These are phyloP conservation scores for Verticillium zaregamsianum DNA, from an alignment of 2,329 filamentous ascomycete genomes.

Conservation along the genomic window DNA sequence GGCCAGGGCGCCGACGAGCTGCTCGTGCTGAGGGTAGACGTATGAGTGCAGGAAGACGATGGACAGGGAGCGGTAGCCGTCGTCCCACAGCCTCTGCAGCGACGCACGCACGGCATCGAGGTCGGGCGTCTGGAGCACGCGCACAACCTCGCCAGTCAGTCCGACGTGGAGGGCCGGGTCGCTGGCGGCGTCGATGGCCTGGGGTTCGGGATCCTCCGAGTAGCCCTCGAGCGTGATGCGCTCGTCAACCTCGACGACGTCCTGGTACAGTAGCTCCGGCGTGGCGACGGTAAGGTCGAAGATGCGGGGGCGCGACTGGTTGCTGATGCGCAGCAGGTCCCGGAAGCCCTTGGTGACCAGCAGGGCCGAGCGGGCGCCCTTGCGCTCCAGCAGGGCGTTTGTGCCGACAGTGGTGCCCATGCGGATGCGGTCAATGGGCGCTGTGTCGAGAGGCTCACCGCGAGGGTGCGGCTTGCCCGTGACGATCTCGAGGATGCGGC, in stretches of 20 bases:
- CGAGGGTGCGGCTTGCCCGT: slow-evolving; percentile 26
- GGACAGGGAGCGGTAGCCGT: slow-evolving; percentile 50
- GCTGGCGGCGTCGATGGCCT: slow-evolving; percentile 34
- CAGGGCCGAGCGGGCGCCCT: slow-evolving; percentile 67
- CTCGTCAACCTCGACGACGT: slow-evolving; percentile 70
- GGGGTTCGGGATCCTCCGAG: slow-evolving; percentile 60
- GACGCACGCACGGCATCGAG: slow-evolving; percentile 48
- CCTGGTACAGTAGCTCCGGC: slow-evolving; percentile 65
- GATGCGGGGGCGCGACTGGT: slow-evolving; percentile 68
- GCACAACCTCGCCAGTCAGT: slow-evolving; percentile 63
- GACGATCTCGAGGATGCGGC: slow-evolving; percentile 35
- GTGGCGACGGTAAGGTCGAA: slow-evolving; percentile 69
- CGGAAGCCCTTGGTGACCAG: slow-evolving; percentile 70
- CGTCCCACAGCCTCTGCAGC: slow-evolving; percentile 55
- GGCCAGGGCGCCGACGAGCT: slow-evolving; percentile 29
- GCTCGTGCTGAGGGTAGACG: slow-evolving; percentile 31
- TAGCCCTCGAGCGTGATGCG: slow-evolving; percentile 71
- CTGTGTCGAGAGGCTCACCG: slow-evolving; percentile 27
- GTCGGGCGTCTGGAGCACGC: slow-evolving; percentile 59
- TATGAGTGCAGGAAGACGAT: slow-evolving; percentile 73
- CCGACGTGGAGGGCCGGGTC: slow-evolving; percentile 56
- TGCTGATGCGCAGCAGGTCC: slow-evolving; percentile 68
- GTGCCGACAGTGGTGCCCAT: slow-evolving; percentile 82
- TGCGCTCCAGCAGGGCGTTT: slow-evolving; percentile 70
- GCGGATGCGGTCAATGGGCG: slow-evolving; percentile 58